Evolutionary conservation across 1,284 basidiomycete genomes (phyloP).

Genomic region (Stygiomarasmius scandens): DNA sequence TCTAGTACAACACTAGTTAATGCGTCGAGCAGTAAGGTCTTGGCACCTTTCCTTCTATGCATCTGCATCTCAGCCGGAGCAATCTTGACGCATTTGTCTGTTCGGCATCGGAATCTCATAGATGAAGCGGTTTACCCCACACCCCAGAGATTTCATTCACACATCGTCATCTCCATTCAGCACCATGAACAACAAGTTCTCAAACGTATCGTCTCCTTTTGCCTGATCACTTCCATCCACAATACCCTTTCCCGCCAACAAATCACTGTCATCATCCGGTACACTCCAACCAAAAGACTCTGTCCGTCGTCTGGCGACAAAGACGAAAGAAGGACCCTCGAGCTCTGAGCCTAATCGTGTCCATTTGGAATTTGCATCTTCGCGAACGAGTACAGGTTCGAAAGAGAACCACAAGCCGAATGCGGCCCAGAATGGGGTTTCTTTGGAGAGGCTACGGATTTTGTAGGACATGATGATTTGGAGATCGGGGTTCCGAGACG

Average conservation of each 20-base stretch:
- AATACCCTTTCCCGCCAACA: conserved; percentile 60
- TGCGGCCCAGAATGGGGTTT: conserved; percentile 79
- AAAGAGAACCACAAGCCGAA: conserved; percentile 85
- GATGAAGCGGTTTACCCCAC: too few species aligned
- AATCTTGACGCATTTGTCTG: too few species aligned
- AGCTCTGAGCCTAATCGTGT: conserved; percentile 39
- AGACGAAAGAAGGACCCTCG: conserved; percentile 58
- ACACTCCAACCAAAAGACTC: conserved; percentile 59
- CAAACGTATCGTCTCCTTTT: conserved; percentile 71
- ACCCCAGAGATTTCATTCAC: too few species aligned
- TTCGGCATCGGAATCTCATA: too few species aligned
- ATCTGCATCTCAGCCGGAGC: too few species aligned
- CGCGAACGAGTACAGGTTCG: conserved; percentile 54
- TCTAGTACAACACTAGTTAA: too few species aligned
- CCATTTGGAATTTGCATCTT: conserved; percentile 32
- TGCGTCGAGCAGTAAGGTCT: too few species aligned
- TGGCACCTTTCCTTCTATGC: too few species aligned
- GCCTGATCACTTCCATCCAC: conserved; percentile 34
- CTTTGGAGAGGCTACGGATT: conserved; percentile 76
- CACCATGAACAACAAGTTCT: conserved; percentile 64
- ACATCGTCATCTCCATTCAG: conserved; percentile 27
- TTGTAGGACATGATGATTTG: conserved; percentile 72
- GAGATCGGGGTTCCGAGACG: conserved; percentile 12
- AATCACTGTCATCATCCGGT: conserved; percentile 52
- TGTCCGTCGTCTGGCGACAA: conserved; percentile 57